Conservation (phyloP, 768 basidiomycete species). For the Mycena crocata region DNA sequence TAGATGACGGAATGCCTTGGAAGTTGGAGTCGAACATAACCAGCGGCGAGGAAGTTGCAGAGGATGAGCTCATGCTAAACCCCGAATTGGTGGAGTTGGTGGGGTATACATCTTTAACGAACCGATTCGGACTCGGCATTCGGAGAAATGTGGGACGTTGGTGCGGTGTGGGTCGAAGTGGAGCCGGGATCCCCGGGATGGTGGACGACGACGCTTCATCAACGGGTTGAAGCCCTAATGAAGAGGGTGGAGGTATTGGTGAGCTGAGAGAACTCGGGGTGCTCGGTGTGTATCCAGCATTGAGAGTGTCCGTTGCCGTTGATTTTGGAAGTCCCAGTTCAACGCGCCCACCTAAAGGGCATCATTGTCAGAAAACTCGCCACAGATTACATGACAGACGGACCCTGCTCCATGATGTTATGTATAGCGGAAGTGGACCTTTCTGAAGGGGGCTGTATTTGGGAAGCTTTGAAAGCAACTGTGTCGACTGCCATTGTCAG, state of each 20-base stretch:
- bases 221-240: neutral
- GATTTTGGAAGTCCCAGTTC: slow-evolving; percentile 62
- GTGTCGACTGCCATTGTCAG: slow-evolving; percentile 46
- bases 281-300: slow-evolving; percentile 13
- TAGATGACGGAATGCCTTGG: slow-evolving; percentile 52
- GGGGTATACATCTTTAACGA: slow-evolving; percentile 25
- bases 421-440: slow-evolving; percentile 64
- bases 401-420: slow-evolving; percentile 75
- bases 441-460: slow-evolving; percentile 41
- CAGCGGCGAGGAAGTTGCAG: slow-evolving; percentile 43
- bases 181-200: neutral
- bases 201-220: slow-evolving; percentile 20
- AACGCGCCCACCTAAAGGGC: slow-evolving; percentile 64
- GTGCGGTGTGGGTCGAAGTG: neutral
- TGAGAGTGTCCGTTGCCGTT: slow-evolving; percentile 14
- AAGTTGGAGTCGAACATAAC: slow-evolving; percentile 53
- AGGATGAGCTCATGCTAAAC: slow-evolving; percentile 12
- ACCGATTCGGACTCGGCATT: slow-evolving; percentile 35
- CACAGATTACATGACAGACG: slow-evolving; percentile 20
- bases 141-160: slow-evolving; percentile 34
- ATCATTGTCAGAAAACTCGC: neutral
- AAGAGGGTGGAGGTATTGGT: slow-evolving; percentile 12
- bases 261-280: slow-evolving; percentile 21
- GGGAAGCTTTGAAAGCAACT: slow-evolving; percentile 41
- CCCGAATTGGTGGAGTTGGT: slow-evolving; percentile 26